Conservation (phyloP, 306 rosid genomes). For the Arachis hypogaea region DNA sequence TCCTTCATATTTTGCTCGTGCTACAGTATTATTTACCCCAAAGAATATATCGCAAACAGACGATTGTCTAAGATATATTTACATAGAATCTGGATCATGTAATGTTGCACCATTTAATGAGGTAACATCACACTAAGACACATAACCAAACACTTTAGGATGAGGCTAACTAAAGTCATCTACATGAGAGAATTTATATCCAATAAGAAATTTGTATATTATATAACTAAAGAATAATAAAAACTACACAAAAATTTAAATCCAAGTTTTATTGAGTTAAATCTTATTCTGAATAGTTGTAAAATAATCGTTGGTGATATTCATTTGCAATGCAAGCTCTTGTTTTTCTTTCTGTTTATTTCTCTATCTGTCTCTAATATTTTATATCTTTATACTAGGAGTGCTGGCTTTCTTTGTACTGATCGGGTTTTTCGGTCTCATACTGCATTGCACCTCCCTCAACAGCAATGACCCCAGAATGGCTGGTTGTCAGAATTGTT, state of each 20-base stretch:
- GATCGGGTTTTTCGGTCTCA: constrained; percentile 93
- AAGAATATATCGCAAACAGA: constrained; percentile 1
- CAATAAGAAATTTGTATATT: neutral
- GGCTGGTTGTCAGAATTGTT: constrained; percentile 99
- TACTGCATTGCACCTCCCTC: constrained; percentile 91
- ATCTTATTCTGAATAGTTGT: neutral
- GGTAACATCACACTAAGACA: neutral
- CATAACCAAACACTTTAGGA: constrained; percentile 23
- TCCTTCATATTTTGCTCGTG: constrained; percentile 27
- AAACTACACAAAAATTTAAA: too few species aligned
- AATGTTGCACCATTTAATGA: constrained; percentile 9
- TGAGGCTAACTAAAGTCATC: neutral
- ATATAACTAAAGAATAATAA: too few species aligned
- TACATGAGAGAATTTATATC: neutral
- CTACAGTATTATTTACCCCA: constrained; percentile 6
- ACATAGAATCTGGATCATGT: neutral
- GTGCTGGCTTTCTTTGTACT: constrained; percentile 94
- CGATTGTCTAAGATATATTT: constrained; percentile 2
- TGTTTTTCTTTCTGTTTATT: constrained; percentile 15
- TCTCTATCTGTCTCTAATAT: constrained; percentile 17
- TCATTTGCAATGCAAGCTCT: constrained; percentile 29
- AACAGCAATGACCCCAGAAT: constrained; percentile 86
- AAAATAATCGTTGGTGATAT: neutral
- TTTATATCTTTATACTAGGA: constrained; percentile 54
- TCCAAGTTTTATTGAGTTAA: constrained; percentile 10